A percentile compares a stretch with the other conserved stretches of the same genome.
These are phyloP conservation scores for Cyclotella baltica DNA, from an alignment of 108 stramenopile genomes.

Conservation along the genomic window DNA sequence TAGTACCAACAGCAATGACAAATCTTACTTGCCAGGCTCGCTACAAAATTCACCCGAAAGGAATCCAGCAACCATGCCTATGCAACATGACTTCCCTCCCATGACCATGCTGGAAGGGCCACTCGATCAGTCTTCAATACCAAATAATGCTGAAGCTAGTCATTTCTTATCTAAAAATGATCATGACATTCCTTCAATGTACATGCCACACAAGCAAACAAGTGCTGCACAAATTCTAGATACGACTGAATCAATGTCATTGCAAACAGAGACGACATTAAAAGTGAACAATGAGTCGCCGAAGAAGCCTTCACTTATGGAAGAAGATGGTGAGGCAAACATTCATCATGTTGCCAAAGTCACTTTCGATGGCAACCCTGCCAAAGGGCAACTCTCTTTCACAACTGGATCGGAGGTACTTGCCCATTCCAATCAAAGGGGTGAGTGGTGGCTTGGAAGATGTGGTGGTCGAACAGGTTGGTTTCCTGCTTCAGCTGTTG, in stretches of 20 bases:
- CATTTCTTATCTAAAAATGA: conserved; percentile 1
- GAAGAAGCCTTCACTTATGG: not conserved
- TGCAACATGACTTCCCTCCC: conserved; percentile 4
- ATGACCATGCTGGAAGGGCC: not conserved
- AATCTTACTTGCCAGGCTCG: conserved; percentile 21
- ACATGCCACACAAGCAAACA: conserved; percentile 20
- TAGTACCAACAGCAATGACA: conserved; percentile 2
- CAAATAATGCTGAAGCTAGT: not conserved
- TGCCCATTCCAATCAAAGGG: conserved; percentile 57
- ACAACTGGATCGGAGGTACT: conserved; percentile 42
- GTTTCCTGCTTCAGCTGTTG: conserved; percentile 52
- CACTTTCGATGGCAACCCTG: conserved; percentile 46
- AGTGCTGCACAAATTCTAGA: conserved; percentile 7
- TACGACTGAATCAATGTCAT: not conserved
- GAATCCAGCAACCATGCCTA: not conserved
- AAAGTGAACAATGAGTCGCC: not conserved
- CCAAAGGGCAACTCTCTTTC: conserved; percentile 55
- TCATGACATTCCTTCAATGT: conserved; percentile 28
- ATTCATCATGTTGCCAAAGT: conserved; percentile 52
- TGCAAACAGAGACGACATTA: not conserved
- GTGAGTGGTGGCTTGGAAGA: conserved; percentile 57
- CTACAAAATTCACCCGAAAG: conserved; percentile 19
- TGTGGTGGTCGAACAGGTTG: conserved; percentile 52
- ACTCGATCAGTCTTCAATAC: not conserved
- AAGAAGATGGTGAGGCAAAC: conserved; percentile 46